Evolutionary conservation across 169 alveolate species (phyloP).

Genomic region (Plasmodium billcollinsi): DNA sequence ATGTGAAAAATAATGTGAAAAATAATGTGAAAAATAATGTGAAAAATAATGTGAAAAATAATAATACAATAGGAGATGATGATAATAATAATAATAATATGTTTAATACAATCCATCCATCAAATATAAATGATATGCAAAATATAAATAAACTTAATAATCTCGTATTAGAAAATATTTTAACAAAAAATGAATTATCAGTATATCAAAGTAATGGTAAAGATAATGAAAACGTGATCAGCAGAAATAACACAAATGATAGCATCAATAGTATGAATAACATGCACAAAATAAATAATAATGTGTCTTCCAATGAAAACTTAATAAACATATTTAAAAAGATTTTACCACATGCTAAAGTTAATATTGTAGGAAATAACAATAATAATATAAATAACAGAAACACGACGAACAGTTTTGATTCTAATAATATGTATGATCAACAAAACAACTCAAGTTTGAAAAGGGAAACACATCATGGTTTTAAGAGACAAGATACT

Average conservation of each 20-base stretch:
- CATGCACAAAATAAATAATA: neutral
- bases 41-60: no score
- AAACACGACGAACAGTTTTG: neutral
- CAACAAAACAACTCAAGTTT: no score
- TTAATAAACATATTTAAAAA: conserved; percentile 27
- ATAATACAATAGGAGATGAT: no score
- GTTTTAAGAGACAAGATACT: no score
- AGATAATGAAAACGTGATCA: neutral
- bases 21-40: no score
- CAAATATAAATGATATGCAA: no score
- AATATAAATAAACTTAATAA: no score
- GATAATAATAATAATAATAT: no score
- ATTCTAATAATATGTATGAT: neutral
- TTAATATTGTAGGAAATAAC: conserved; percentile 12
- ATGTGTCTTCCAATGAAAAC: conserved; percentile 19
- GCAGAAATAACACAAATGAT: neutral
- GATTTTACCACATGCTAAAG: conserved; percentile 56
- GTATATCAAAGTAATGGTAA: neutral
- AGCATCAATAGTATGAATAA: neutral
- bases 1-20: no score
- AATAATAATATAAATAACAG: neutral
- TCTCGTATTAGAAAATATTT: no score
- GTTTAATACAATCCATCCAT: no score
- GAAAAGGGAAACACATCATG: neutral
- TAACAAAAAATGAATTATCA: neutral